A percentile compares a stretch with the other conserved stretches of the same genome.
Conservation (phyloP, 352 stramenopile species). For the Elongisporangium prolatum region DNA sequence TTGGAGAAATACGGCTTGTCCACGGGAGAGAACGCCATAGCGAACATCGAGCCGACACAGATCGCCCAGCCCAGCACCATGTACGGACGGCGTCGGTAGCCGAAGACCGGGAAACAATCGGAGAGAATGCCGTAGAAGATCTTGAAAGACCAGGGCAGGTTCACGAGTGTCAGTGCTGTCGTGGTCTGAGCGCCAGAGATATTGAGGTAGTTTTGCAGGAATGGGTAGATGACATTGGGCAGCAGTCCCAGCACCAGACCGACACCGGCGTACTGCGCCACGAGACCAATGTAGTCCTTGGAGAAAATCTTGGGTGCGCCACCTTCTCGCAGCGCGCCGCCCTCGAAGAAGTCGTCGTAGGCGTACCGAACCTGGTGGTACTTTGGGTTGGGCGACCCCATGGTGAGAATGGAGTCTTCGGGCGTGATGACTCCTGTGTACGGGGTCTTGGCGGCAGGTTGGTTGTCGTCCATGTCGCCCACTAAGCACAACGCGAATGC, state of each 20-base stretch:
- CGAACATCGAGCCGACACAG: too few relatives aligned
- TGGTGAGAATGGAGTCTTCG: too few relatives aligned
- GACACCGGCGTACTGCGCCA: slow-evolving; percentile 51
- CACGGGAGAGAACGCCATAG: too few relatives aligned
- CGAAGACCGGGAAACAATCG: slow-evolving; percentile 51
- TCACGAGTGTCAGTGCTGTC: slow-evolving; percentile 32
- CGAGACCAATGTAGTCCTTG: slow-evolving; percentile 40
- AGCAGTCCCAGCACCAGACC: slow-evolving; percentile 45
- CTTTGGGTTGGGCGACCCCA: slow-evolving; percentile 1
- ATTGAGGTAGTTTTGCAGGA: slow-evolving; percentile 6
- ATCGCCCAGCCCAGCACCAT: slow-evolving; percentile 32
- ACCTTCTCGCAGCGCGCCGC: slow-evolving; percentile 34
- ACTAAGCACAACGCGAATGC: too few relatives aligned
- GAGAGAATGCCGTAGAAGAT: slow-evolving; percentile 58
- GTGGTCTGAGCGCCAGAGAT: slow-evolving; percentile 29
- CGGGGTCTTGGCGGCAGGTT: too few relatives aligned
- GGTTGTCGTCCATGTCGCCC: too few relatives aligned
- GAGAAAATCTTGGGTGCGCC: slow-evolving; percentile 36
- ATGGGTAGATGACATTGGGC: slow-evolving; percentile 15
- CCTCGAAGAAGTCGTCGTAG: slow-evolving; percentile 35
- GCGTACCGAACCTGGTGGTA: slow-evolving; percentile 33
- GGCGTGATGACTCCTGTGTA: too few relatives aligned
- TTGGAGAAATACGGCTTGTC: too few relatives aligned
- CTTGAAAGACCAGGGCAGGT: slow-evolving; percentile 60
- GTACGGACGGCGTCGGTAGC: too few relatives aligned